Evolutionary conservation across 2,329 filamentous ascomycete species (phyloP).

Genomic region (Fusarium subtropicale): DNA sequence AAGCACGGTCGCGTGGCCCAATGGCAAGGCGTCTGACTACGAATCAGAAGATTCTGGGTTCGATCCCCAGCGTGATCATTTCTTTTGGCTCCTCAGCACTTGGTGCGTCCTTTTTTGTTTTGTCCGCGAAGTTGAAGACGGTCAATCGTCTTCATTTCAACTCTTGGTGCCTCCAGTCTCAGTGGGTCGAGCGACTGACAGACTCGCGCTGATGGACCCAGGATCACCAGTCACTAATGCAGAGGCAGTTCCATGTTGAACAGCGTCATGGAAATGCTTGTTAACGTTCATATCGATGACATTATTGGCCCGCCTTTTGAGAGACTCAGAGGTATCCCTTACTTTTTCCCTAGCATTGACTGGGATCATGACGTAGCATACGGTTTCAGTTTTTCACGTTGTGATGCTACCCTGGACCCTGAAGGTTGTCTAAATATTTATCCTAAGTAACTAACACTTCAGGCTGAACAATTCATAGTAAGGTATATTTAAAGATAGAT

Average conservation of each 20-base stretch:
- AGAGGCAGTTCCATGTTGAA: not conserved
- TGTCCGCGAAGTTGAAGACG: accelerated
- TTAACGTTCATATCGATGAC: not conserved
- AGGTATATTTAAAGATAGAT: too few relatives aligned
- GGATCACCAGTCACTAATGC: not conserved
- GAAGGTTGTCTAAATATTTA: too few relatives aligned
- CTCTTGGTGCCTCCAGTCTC: not conserved
- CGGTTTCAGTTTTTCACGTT: too few relatives aligned
- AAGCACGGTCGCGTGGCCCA: conserved; percentile 43
- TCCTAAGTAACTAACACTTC: too few relatives aligned
- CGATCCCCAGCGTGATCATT: conserved; percentile 46
- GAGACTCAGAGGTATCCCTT: not conserved
- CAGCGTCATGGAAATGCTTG: not conserved
- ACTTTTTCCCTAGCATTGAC: not conserved
- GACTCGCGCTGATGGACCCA: not conserved
- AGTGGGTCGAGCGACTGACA: not conserved
- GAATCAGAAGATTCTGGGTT: conserved; percentile 52
- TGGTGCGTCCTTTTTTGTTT: accelerated
- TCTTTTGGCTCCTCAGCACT: not conserved
- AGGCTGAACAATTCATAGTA: too few relatives aligned
- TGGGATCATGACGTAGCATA: not conserved
- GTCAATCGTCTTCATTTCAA: not conserved
- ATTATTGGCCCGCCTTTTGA: not conserved
- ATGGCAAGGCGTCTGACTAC: conserved; percentile 52
- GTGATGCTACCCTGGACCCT: too few relatives aligned